These are phyloP conservation scores for Corchorus olitorius DNA, from an alignment of 345 rosid species.

Conservation along the genomic window DNA sequence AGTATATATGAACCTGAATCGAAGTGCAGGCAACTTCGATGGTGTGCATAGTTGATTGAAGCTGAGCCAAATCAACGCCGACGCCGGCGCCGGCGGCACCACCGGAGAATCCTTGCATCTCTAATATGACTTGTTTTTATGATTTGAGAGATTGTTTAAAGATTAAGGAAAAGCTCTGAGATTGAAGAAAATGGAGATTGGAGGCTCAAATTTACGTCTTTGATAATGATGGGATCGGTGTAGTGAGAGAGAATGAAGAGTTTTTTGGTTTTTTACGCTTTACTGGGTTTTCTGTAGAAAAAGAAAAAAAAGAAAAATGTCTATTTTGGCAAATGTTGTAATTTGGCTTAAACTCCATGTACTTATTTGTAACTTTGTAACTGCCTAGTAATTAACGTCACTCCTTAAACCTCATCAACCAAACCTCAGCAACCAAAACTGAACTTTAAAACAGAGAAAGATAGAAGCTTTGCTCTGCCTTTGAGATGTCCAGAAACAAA, in stretches of 20 bases:
- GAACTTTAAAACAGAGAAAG: not conserved
- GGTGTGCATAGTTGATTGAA: slow-evolving; percentile 88
- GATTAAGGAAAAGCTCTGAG: not conserved
- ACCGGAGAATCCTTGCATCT: slow-evolving; percentile 54
- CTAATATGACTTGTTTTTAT: too few relatives aligned
- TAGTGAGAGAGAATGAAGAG: not conserved
- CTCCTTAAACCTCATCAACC: slow-evolving; percentile 2
- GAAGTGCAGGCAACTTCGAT: slow-evolving; percentile 93
- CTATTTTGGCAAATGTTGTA: not conserved
- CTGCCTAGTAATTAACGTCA: slow-evolving; percentile 11
- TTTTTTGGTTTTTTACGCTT: not conserved
- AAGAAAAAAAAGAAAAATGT: not conserved
- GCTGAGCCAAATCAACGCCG: slow-evolving; percentile 64
- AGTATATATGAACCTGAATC: slow-evolving; percentile 63
- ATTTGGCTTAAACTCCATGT: not conserved
- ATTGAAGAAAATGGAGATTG: not conserved
- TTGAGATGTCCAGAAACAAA: not conserved
- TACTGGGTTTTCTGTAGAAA: not conserved
- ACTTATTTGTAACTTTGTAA: not conserved
- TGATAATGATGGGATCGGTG: not conserved
- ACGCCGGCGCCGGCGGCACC: slow-evolving; percentile 23
- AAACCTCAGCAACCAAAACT: too few relatives aligned
- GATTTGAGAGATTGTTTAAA: too few relatives aligned
- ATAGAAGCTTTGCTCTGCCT: not conserved
- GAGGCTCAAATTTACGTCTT: slow-evolving; percentile 2